Conservation (phyloP, 1,284 basidiomycete genomes). For the Chondrostereum purpureum region DNA sequence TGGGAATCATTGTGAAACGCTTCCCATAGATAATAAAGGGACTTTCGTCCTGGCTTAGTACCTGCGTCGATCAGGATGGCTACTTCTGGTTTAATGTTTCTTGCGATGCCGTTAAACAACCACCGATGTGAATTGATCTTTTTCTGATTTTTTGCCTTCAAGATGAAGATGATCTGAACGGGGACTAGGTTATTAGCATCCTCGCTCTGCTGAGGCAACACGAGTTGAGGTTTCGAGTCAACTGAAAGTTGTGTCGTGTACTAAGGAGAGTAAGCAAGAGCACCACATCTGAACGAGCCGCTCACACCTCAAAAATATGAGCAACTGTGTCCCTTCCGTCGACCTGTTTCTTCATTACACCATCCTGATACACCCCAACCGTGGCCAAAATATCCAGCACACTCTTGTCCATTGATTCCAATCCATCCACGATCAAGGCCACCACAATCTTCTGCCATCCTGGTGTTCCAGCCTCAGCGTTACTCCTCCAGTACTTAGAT, state of each 20-base stretch:
- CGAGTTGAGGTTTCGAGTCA: slow-evolving; percentile 80
- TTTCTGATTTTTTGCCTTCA: slow-evolving; percentile 97
- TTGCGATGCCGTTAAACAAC: slow-evolving; percentile 95
- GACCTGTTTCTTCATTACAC: slow-evolving; percentile 83
- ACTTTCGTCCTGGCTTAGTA: slow-evolving; percentile 94
- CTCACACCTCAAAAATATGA: slow-evolving; percentile 63
- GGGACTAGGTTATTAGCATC: slow-evolving; percentile 90
- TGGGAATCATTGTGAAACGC: slow-evolving; percentile 71
- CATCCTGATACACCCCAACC: slow-evolving; percentile 87
- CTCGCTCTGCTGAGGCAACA: slow-evolving; percentile 77
- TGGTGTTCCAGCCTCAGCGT: slow-evolving; percentile 80
- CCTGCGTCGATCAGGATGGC: slow-evolving; percentile 91
- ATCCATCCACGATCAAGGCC: slow-evolving; percentile 87
- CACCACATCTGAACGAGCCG: slow-evolving; percentile 5
- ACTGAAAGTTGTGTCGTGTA: slow-evolving; percentile 88
- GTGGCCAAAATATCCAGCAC: slow-evolving; percentile 86
- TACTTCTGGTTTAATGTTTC: slow-evolving; percentile 80
- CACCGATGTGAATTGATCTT: slow-evolving; percentile 97
- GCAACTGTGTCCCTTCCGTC: slow-evolving; percentile 76
- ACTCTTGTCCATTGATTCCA: slow-evolving; percentile 94
- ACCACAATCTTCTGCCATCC: slow-evolving; percentile 93
- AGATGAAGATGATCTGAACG: slow-evolving; percentile 90
- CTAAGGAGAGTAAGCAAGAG: slow-evolving; percentile 29
- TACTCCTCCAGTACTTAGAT: slow-evolving; percentile 87
- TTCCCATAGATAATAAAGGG: slow-evolving; percentile 96